Base-by-base conservation (phyloP, 768 basidiomycete genomes). In the Russula lepida region DNA sequence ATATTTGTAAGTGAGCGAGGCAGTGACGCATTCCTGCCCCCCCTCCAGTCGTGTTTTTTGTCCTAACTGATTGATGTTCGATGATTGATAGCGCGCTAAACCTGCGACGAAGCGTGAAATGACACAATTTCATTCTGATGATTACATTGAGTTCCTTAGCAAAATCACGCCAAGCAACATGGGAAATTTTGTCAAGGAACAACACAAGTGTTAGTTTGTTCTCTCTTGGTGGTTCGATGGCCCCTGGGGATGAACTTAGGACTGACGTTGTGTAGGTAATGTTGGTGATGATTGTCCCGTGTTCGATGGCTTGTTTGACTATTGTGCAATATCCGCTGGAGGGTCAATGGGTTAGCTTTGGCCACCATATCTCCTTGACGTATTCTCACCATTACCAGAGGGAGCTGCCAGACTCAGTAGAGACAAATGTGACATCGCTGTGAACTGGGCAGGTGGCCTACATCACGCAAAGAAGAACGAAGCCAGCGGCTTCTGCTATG, bases 391-490 rank as follows among this genome's bases (percentile, higher is more conserved):
- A 9, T 41, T 11, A 61, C 39, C 64, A 98, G 95, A 98, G 92
- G 97, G 97, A 48, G 97, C 97, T 43, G 95, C 97, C 8, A 81
- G 95, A 33, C 75, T 98, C 19, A 95, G 92, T 68, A 79, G 95
- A 62, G 94, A 98, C 74, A 98, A 98, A 71, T 98, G 95, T 71
- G 97, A 99, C 72, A 98, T 98, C 67, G 97, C 97, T 3, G 85
- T 99, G 58, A 99, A 99, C 70, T 99, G 97, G 97, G 95, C 97
- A 9, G 97, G 97, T 15, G 97, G 97, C 17, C 78, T 99, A 48
- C 97, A 99, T 72, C 97, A 99, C 70, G 94, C 97, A 3, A 99
- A 98, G 77, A 99, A 98, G 78, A 92, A 93, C 47, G 97, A 99
- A 75, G 97, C 97, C 0, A 95, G 92, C 68, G 97, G 97, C 1